These are phyloP conservation scores for Pseudovirgaria hyperparasitica DNA, from an alignment of 2,329 filamentous ascomycete genomes.

Conservation along the genomic window DNA sequence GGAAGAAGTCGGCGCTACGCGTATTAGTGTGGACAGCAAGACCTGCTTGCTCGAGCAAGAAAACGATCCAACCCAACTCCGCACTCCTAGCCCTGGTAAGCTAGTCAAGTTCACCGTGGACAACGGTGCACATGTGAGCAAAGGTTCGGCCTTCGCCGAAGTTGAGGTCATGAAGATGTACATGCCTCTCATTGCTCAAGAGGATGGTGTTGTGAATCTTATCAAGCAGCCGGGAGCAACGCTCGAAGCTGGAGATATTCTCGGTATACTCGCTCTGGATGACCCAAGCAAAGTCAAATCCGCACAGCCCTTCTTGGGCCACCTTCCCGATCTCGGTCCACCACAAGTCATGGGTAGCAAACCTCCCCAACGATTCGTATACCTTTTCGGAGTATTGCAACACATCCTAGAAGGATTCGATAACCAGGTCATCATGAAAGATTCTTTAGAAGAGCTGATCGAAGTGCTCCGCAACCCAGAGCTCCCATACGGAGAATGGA, in stretches of 20 bases:
- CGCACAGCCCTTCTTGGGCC: constrained; percentile 82
- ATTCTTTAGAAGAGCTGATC: constrained; percentile 78
- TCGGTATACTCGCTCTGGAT: constrained; percentile 92
- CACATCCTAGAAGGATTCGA: constrained; percentile 92
- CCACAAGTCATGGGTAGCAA: constrained; percentile 84
- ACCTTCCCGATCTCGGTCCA: constrained; percentile 74
- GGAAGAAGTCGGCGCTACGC: constrained; percentile 91
- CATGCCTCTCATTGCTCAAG: constrained; percentile 91
- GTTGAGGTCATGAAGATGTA: constrained; percentile 99
- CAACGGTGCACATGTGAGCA: constrained; percentile 84
- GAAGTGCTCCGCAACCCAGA: constrained; percentile 80
- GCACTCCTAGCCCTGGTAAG: constrained; percentile 90
- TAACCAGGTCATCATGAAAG: constrained; percentile 91
- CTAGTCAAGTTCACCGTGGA: constrained; percentile 96
- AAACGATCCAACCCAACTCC: constrained; percentile 94
- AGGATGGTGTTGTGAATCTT: constrained; percentile 91
- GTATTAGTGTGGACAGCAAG: constrained; percentile 93
- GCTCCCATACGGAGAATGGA: constrained; percentile 93
- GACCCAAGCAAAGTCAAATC: constrained; percentile 95
- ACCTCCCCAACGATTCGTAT: constrained; percentile 73
- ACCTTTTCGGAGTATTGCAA: constrained; percentile 63
- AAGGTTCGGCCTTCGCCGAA: constrained; percentile 87
- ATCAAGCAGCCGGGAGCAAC: constrained; percentile 99
- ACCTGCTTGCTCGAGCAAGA: constrained; percentile 96
- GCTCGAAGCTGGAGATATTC: constrained; percentile 91